These are phyloP conservation scores for Spatholobus suberectus DNA, from an alignment of 306 rosid genomes.

Conservation along the genomic window DNA sequence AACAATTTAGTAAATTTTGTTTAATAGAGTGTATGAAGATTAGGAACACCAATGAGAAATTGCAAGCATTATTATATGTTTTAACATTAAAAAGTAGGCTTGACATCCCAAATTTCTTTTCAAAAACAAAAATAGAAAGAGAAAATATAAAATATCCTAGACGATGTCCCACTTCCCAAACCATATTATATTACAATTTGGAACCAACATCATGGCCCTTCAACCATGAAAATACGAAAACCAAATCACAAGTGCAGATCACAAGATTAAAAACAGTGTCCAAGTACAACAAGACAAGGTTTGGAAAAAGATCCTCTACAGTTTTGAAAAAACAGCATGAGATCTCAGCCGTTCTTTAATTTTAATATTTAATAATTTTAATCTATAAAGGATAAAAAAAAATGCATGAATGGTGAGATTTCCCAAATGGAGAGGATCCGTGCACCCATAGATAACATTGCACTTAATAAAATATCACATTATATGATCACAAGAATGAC, in stretches of 20 bases:
- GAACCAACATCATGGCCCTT: not conserved
- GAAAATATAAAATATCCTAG: not conserved
- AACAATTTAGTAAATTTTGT: not conserved
- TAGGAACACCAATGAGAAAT: not conserved
- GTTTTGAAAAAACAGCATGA: no score
- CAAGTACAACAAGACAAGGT: not conserved
- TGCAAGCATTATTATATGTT: not conserved
- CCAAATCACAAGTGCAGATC: slow-evolving; percentile 3
- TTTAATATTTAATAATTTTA: no score
- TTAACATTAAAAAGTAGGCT: not conserved
- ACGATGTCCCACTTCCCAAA: not conserved
- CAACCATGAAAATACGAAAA: not conserved
- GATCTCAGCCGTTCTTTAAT: no score
- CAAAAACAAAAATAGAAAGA: not conserved
- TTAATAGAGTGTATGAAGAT: not conserved
- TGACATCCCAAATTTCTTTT: not conserved
- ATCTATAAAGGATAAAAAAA: no score
- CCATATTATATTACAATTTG: not conserved
- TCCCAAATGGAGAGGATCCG: no score
- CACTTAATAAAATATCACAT: not conserved
- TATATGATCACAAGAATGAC: not conserved
- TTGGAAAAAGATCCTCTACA: no score
- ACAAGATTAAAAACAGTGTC: not conserved
- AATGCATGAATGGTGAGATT: no score
- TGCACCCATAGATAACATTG: not conserved